phyloP scores from a whole-genome alignment of 495 filamentous ascomycete genomes.

The Aspergillus nidulans region DNA sequence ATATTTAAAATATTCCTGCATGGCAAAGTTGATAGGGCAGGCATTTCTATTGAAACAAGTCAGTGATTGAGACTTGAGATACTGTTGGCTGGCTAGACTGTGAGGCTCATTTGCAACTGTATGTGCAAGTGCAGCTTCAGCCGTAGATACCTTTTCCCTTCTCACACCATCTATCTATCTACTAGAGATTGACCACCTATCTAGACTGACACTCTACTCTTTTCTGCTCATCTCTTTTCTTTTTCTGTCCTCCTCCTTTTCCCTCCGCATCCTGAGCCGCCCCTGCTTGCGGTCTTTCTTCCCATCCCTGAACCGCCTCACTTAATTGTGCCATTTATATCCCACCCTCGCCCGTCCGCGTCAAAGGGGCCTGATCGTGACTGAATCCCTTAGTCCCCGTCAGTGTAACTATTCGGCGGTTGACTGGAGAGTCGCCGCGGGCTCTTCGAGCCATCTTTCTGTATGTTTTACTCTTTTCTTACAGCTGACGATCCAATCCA shows the following conservation, averaged over 20 bases:
- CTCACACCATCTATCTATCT: neutral
- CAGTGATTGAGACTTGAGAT: neutral
- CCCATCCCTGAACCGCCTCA: slow-evolving; percentile 12
- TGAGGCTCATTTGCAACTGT: neutral
- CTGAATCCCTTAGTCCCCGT: slow-evolving; percentile 10
- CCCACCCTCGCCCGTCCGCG: slow-evolving; percentile 7
- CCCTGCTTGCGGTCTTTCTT: slow-evolving; percentile 8
- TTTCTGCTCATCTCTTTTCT: slow-evolving; percentile 6
- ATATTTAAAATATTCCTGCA: neutral
- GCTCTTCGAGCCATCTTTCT: neutral
- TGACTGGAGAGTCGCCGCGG: slow-evolving; percentile 7
- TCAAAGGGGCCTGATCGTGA: slow-evolving; percentile 3
- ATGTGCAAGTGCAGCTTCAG: neutral
- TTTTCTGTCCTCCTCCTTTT: slow-evolving; percentile 10
- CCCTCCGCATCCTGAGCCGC: slow-evolving; percentile 6
- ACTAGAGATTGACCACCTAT: too few relatives aligned
- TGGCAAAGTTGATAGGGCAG: neutral
- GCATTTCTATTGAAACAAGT: neutral
- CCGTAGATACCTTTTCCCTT: neutral
- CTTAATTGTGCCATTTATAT: slow-evolving; percentile 12
- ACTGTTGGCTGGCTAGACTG: neutral
- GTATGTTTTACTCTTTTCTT: slow-evolving; percentile 18
- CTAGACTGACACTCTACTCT: slow-evolving; percentile 1
- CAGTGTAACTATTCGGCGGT: slow-evolving; percentile 24
- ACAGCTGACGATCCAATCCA: slow-evolving; percentile 24